Evolutionary conservation across 805 yeast species (phyloP).

Genomic region (Candida parachauliodes): DNA sequence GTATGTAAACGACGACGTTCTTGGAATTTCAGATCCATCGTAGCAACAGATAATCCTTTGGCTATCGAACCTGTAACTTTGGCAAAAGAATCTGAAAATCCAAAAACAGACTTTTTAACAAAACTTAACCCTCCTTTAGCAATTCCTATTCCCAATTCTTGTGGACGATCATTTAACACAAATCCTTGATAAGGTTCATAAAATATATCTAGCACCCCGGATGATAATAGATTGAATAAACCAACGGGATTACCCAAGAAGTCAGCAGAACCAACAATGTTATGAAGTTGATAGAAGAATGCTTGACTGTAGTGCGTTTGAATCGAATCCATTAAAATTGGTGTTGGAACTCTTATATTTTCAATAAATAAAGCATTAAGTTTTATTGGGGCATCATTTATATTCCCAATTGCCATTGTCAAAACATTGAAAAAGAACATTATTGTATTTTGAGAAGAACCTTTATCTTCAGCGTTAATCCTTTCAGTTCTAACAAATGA

Average conservation of each 20-base stretch:
- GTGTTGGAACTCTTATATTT: conserved; percentile 82
- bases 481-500: conserved; percentile 90
- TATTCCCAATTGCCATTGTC: conserved; percentile 96
- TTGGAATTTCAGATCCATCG: conserved; percentile 83
- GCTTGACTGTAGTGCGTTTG: conserved; percentile 89
- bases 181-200: conserved; percentile 98
- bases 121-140: conserved; percentile 97
- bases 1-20: conserved; percentile 71
- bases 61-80: conserved; percentile 92
- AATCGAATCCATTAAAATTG: conserved; percentile 64
- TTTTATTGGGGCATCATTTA: conserved; percentile 93
- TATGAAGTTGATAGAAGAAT: conserved; percentile 86
- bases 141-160: conserved; percentile 88
- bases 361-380: conserved; percentile 84
- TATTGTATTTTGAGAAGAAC: conserved; percentile 57
- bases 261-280: conserved; percentile 93
- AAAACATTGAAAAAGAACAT: conserved; percentile 78
- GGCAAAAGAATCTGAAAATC: conserved; percentile 89
- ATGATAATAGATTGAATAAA: conserved; percentile 82
- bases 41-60: conserved; percentile 87
- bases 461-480: conserved; percentile 60
- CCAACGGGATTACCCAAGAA: conserved; percentile 97
- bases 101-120: conserved; percentile 90
- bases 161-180: conserved; percentile 90
- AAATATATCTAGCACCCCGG: conserved; percentile 94